phyloP scores from a whole-genome alignment of 371 early-diverging fungal species.

The Mucor saturninus region DNA sequence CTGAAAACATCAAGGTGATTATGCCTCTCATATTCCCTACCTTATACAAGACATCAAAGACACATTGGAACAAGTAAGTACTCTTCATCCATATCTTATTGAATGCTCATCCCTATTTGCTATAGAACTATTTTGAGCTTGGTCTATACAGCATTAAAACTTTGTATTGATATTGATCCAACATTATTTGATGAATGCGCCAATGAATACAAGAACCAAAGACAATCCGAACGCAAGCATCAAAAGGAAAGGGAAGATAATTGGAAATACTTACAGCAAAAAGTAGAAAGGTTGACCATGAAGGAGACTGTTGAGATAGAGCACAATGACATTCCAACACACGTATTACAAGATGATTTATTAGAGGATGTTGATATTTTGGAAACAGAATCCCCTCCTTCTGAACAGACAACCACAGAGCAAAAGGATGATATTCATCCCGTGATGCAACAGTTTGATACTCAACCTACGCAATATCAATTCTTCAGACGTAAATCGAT shows the following conservation, averaged over 20 bases:
- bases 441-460: constrained; percentile 66
- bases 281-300: constrained; percentile 21
- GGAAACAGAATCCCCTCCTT: constrained; percentile 22
- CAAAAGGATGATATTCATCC: constrained; percentile 42
- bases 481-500: constrained; percentile 88
- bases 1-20: constrained; percentile 85
- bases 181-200: constrained; percentile 92
- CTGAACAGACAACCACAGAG: constrained; percentile 23
- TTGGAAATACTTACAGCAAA: constrained; percentile 61
- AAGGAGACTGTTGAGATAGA: not conserved
- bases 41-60: constrained; percentile 87
- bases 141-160: constrained; percentile 92
- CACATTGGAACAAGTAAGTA: constrained; percentile 92
- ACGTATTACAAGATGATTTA: not conserved
- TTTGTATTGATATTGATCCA: constrained; percentile 93
- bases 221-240: constrained; percentile 78
- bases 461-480: constrained; percentile 62
- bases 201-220: constrained; percentile 77
- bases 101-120: not conserved
- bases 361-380: constrained; percentile 19
- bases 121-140: constrained; percentile 86
- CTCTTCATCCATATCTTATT: not conserved
- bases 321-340: not conserved
- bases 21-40: constrained; percentile 92
- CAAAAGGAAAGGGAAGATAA: constrained; percentile 81